Base-by-base conservation (phyloP, 352 stramenopile species). In the Pythium brachiatum region DNA sequence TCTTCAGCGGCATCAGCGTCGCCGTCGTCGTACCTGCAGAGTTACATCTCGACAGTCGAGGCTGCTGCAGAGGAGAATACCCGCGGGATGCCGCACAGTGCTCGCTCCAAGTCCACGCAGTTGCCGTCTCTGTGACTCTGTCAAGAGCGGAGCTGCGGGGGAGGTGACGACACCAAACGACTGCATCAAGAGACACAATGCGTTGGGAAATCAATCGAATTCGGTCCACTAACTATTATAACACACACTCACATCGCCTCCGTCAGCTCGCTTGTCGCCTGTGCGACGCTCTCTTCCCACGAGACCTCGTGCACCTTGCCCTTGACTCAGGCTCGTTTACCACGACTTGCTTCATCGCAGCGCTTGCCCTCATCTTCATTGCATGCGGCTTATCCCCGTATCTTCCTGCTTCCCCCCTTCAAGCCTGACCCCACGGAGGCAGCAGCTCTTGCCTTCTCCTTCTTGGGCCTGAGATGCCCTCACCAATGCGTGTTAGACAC, bases 211-310 rank as follows among this genome's bases (percentile, higher is more conserved):
- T 64, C 62, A 60, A 62, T 54, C 41, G 41, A 62, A 64, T 64
- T 47, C 25, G 47, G 55, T 64, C 55, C 36, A 63, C 62, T 69
- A 69, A 69, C 62, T 69, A 69, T 69, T 69, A 69, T 58, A 34
- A 69, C 62, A 68, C 62, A 68, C 31, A 51, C 47, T 64, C 62
- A 55, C 36, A 23, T 57, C 32, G 12, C 20, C 50, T 56, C 20
- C 50, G 32, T 26, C 50, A 29, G 23, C 29, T 27, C 20, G 27
- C 25, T 20, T 54, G 25, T 38, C 13, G 23, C 21, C 21, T 53
- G 46, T 20, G 46, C 47, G 13, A n/a, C 18, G 15, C 25, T 20
- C 25, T 29, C 12, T 25, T 21, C 47, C 25, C 13, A 34, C 29
- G 5, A 5, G 29, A 34, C 29, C 29, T 34, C 29, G 29, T 34